These are phyloP conservation scores for Funneliformis geosporum DNA, from an alignment of 192 early-diverging fungal species.

Conservation along the genomic window DNA sequence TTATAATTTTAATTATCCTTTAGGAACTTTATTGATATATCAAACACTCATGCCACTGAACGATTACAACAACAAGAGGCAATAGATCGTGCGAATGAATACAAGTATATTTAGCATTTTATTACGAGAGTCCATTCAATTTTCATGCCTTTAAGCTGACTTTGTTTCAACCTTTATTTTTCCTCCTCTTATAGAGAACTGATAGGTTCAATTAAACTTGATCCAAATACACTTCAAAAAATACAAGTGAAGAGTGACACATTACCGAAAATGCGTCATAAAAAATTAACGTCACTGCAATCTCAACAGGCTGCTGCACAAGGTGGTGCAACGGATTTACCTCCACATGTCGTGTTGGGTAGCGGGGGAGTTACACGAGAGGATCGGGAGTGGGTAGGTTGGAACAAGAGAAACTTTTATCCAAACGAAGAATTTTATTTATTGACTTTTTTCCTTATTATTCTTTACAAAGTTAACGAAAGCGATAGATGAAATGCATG, in stretches of 20 bases:
- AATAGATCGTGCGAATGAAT: constrained; percentile 33
- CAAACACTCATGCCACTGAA: constrained; percentile 12
- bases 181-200: constrained; percentile 2
- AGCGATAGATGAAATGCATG: constrained; percentile 21
- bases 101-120: constrained; percentile 19
- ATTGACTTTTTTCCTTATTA: neutral
- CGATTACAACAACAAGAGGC: constrained; percentile 32
- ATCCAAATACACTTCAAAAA: constrained; percentile 8
- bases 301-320: neutral
- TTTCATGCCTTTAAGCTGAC: neutral
- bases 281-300: neutral
- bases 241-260: constrained; percentile 24
- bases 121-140: neutral
- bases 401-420: neutral
- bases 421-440: neutral
- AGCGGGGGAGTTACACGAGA: neutral
- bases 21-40: constrained; percentile 32
- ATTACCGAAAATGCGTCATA: constrained; percentile 14
- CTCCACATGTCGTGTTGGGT: constrained; percentile 12
- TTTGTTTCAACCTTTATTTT: neutral
- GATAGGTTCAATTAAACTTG: constrained; percentile 16
- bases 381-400: constrained; percentile 12
- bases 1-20: neutral
- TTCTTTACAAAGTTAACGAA: neutral
- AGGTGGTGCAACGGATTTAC: neutral